Base-by-base conservation (phyloP, 2,329 filamentous ascomycete species). In the Pseudopyricularia cyperi region DNA sequence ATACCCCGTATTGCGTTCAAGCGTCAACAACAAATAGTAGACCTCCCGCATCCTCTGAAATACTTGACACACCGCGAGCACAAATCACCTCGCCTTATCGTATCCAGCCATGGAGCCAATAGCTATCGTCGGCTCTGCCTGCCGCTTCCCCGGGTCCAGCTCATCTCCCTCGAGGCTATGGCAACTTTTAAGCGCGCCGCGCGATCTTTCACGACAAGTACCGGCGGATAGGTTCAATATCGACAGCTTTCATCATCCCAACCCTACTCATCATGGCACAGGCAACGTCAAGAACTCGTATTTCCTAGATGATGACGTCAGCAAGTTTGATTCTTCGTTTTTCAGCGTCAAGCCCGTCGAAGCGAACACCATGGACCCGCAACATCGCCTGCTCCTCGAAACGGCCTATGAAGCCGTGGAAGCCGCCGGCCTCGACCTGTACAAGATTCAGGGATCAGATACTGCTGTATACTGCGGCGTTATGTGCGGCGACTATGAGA, bases 401-500 rank as follows among this genome's bases (percentile, higher is more conserved):
- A 61, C 64, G 2, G 65, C 66, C 2, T 68, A 67, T 51, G 67
- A 69, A 52, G 62, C 65, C 1, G 54, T 69, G 1, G 65, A 69
- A 55, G 61, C 62, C 1, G 62, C 68, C 1, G 67, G 66, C 14
- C 64, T 65, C 52, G 60, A 56, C 12, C 56, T 67, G 1, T 57
- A 62, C 3, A 54, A 62, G 12, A 60, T 63, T 44, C 55, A 62
- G 0, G 66, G 65, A 15, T 53, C 59, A 11, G 59, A 68, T 15
- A 67, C 68, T 1, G 66, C 60, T 1, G 68, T 71, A 1, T 72
- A 66, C n/a, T 62, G 66, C 3, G 66, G 66, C 0, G 58, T 67
- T 17, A 66, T 66, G 61, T 66, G 62, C 2, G 58, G 57, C 6
- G 69, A 72, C 56, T 71, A 68, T 52, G 59, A 65, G 42, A 62